Evolutionary conservation across 1,139 yeast species (phyloP).

Genomic region (Nakaseomyces nivariensis): DNA sequence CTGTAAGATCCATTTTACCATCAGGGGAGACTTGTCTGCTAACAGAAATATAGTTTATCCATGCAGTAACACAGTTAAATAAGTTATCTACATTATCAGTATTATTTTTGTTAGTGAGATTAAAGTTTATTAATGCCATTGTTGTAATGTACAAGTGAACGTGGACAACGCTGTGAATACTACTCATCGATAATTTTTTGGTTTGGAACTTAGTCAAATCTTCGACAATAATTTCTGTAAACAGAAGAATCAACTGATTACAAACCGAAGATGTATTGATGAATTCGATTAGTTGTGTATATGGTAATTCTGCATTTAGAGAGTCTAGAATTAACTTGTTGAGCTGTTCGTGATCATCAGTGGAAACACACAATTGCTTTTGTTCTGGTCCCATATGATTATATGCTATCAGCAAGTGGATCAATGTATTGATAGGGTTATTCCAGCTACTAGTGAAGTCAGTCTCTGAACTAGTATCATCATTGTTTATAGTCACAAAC

Average conservation of each 20-base stretch:
- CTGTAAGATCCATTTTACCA: slow-evolving; percentile 33
- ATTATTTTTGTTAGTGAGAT: slow-evolving; percentile 13
- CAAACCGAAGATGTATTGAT: slow-evolving; percentile 14
- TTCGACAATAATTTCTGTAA: slow-evolving; percentile 46
- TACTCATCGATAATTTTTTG: slow-evolving; percentile 18
- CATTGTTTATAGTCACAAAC: slow-evolving; percentile 31
- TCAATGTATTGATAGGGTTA: slow-evolving; percentile 33
- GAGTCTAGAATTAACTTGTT: slow-evolving; percentile 9
- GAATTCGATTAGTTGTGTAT: slow-evolving; percentile 23
- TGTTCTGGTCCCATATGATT: slow-evolving; percentile 9
- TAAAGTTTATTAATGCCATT: slow-evolving; percentile 25
- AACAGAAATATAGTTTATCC: slow-evolving; percentile 36
- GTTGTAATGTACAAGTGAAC: slow-evolving; percentile 26
- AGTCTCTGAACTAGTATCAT: slow-evolving; percentile 2
- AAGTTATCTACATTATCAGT: slow-evolving; percentile 12
- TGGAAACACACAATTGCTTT: slow-evolving; percentile 7
- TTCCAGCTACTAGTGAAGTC: slow-evolving; percentile 27
- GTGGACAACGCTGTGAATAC: slow-evolving; percentile 24
- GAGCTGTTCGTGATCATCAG: slow-evolving; percentile 1
- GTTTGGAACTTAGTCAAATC: slow-evolving; percentile 34
- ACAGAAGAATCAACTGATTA: slow-evolving; percentile 28
- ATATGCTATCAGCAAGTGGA: slow-evolving; percentile 16
- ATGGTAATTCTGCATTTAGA: slow-evolving; percentile 14
- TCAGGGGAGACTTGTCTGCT: slow-evolving; percentile 33
- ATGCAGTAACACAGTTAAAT: slow-evolving; percentile 31